Base-by-base conservation (phyloP, 176 grass and related monocot genomes). In the Echinochloa phyllopogon region DNA sequence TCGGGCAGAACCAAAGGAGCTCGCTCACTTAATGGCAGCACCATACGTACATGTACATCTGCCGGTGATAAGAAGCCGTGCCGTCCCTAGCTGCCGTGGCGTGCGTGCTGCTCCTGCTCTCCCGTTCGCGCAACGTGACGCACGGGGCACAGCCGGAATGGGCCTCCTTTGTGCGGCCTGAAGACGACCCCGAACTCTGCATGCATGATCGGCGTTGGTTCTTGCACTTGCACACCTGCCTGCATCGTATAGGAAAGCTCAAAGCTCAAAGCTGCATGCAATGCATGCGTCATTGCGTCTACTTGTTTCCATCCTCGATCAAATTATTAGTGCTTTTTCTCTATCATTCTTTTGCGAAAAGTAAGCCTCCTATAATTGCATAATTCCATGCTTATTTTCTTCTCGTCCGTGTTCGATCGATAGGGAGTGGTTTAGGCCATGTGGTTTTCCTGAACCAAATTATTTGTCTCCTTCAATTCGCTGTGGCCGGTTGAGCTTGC, bases 21-120 rank as follows among this genome's bases (percentile, higher is more conserved):
- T 42, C 36, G 36, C 73, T 77, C 67, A 23, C 41, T 24, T 77
- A 61, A 61, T 61, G 59, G 76, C n/a, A 38, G 42, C 76, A 62
- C 2, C 61, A 7, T 10, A 29, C 21, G n/a, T n/a, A n/a, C n/a
- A n/a, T n/a, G n/a, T n/a, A n/a, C 18, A 11, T 25, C 44, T 45
- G 69, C 21, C 69, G 13, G 13, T 33, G 27, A 60, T 56, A 44
- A 44, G 75, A 42, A 60, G 36, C n/a, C 6, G 38, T 13, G 38
- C 17, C 70, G 27, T 51, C 42, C 43, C n/a, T n/a, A n/a, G n/a
- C n/a, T n/a, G 43, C 62, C 62, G 29, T 23, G 45, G 47, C 20
- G 33, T 66, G 36, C 64, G 49, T 18, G 47, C 66, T 71, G 21
- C 36, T 4, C 33, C 67, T 41, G 18, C 66, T 45, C 29, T 18